Conservation (phyloP, 495 filamentous ascomycete genomes). For the Neurospora pannonica region DNA sequence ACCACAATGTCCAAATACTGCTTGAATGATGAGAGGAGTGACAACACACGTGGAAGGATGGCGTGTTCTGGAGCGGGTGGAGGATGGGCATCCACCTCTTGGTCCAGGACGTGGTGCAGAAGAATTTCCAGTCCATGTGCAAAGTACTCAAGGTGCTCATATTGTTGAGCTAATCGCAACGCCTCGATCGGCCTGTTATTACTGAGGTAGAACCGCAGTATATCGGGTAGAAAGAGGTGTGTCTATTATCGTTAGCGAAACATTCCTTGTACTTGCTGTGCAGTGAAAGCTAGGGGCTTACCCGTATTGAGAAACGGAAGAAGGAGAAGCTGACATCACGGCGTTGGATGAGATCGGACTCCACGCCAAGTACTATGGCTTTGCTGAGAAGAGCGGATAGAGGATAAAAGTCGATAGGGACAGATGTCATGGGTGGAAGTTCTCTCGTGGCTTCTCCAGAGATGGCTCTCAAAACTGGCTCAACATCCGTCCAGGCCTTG, state of each 20-base stretch:
- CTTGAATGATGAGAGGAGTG: slow-evolving; percentile 81
- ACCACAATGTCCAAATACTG: slow-evolving; percentile 92
- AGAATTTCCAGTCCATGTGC: slow-evolving; percentile 87
- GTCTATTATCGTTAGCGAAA: slow-evolving; percentile 41
- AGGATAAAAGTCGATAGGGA: slow-evolving; percentile 83
- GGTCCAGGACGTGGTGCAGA: slow-evolving; percentile 86
- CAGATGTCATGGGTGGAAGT: slow-evolving; percentile 52
- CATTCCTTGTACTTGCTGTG: background rate
- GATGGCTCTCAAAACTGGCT: slow-evolving; percentile 66
- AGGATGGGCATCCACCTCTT: slow-evolving; percentile 68
- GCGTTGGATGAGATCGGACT: slow-evolving; percentile 84
- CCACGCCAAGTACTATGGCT: slow-evolving; percentile 81
- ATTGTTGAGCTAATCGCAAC: slow-evolving; percentile 66
- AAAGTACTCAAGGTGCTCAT: slow-evolving; percentile 80
- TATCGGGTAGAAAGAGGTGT: slow-evolving; percentile 81
- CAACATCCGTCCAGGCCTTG: slow-evolving; percentile 82
- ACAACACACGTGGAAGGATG: slow-evolving; percentile 75
- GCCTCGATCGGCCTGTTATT: slow-evolving; percentile 65
- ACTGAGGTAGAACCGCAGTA: slow-evolving; percentile 67
- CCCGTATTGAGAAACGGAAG: slow-evolving; percentile 73
- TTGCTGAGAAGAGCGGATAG: slow-evolving; percentile 76
- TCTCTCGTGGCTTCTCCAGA: slow-evolving; percentile 50
- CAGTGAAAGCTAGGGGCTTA: slow-evolving; percentile 28
- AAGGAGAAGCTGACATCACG: slow-evolving; percentile 82
- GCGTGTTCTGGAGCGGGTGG: slow-evolving; percentile 58